A percentile compares a stretch with the other conserved stretches of the same genome.
Evolutionary conservation across 495 filamentous ascomycete species (phyloP).

Genomic region (Lichenothelia convexa): DNA sequence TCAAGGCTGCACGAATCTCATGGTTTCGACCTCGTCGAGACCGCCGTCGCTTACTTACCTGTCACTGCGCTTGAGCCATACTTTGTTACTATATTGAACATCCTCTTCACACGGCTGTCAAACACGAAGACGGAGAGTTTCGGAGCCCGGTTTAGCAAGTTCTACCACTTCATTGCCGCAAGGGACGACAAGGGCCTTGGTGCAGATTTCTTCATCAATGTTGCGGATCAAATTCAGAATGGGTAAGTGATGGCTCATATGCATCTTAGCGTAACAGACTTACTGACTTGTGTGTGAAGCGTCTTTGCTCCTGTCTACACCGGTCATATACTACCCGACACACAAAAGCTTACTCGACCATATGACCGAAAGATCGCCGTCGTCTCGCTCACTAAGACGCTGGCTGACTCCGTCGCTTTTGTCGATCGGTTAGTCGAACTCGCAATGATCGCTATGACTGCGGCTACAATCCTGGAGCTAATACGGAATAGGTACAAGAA

Average conservation of each 20-base stretch:
- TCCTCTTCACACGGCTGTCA: conserved; percentile 71
- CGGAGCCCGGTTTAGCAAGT: conserved; percentile 63
- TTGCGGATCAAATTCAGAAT: conserved; percentile 61
- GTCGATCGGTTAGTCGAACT: conserved; percentile 39
- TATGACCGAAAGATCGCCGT: conserved; percentile 87
- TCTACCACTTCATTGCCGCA: conserved; percentile 81
- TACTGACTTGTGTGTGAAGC: too few species aligned
- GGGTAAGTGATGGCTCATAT: conserved; percentile 32
- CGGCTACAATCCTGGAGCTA: neutral
- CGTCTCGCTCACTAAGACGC: conserved; percentile 74
- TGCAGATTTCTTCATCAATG: conserved; percentile 70
- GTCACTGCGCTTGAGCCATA: conserved; percentile 58
- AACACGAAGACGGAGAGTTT: conserved; percentile 60
- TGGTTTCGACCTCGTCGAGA: conserved; percentile 78
- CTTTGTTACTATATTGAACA: conserved; percentile 57
- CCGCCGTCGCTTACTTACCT: conserved; percentile 50
- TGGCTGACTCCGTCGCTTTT: conserved; percentile 67
- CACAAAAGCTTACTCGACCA: conserved; percentile 68
- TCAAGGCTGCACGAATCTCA: conserved; percentile 59
- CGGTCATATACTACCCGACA: conserved; percentile 68
- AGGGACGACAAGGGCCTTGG: conserved; percentile 59
- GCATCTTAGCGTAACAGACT: too few species aligned
- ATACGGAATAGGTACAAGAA: conserved; percentile 35
- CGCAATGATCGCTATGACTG: neutral
- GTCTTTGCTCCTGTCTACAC: conserved; percentile 75